Evolutionary conservation across 345 rosid species (phyloP).

Genomic region (Rhodomyrtus tomentosa): DNA sequence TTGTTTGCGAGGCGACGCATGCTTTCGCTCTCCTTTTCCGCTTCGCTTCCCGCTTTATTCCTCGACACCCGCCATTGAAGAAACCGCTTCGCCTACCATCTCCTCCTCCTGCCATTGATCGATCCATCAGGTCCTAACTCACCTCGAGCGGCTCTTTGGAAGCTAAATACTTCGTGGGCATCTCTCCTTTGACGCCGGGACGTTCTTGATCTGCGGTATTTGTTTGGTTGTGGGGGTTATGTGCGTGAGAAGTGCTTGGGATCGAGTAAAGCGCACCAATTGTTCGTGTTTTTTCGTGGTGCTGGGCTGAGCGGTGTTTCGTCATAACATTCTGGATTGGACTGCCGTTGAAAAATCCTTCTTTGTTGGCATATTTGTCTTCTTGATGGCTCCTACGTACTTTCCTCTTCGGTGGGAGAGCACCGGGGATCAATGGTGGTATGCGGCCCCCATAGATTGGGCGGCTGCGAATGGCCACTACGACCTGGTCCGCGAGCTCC

Average conservation of each 20-base stretch:
- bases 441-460: conserved; percentile 91
- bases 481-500: conserved; percentile 84
- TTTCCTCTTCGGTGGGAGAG: conserved; percentile 99
- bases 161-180: neutral
- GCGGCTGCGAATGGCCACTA: conserved; percentile 94
- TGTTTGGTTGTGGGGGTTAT: neutral
- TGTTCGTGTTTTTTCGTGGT: neutral
- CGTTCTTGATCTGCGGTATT: neutral
- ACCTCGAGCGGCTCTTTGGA: neutral
- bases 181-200: neutral
- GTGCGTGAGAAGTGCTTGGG: neutral
- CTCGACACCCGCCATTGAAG: neutral
- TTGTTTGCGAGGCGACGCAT: neutral
- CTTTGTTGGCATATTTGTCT: neutral
- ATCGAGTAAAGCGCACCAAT: neutral
- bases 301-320: neutral
- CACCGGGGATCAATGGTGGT: conserved; percentile 99
- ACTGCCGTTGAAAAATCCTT: neutral
- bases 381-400: conserved; percentile 44
- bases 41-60: neutral
- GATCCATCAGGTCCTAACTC: neutral
- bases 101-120: neutral
- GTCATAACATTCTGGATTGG: neutral
- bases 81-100: neutral
- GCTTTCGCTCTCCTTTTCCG: neutral